Base-by-base conservation (phyloP, 805 yeast species). In the Cyberlindnera galapagoensis region DNA sequence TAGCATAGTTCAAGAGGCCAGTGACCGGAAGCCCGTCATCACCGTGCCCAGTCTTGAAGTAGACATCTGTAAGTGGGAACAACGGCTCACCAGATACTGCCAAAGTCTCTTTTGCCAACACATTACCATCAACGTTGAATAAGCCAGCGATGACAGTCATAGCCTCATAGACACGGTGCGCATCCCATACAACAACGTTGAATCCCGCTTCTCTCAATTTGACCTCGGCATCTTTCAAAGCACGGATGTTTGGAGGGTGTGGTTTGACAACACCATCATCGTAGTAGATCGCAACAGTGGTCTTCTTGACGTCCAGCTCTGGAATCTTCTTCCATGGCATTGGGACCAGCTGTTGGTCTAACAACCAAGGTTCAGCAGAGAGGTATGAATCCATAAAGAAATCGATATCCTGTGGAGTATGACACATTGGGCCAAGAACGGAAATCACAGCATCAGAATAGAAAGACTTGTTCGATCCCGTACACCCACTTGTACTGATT, bases 81-180 rank as follows among this genome's bases (percentile, higher is more conserved):
- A 77, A 55, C 21, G 88, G 88, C 53, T 84, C 90, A 26, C 90
- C 88, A 10, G 82, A 73, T 5, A 59, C 68, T 13, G 61, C 56
- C 39, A 82, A 52, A 46, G 72, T 52, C 28, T 62, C 64, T 31
- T 67, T 62, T 48, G 76, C 78, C 36, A 65, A 70, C 39, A 59
- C 54, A 51, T 80, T 81, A 30, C 90, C 90, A 54, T 84, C 94
- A 43, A 75, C 67, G 9, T 65, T 62, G 56, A 79, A 83, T 57
- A 79, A 39, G 2, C 44, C 53, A 42, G 67, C 54, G 23, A 72
- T 83, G 28, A 78, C 67, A 4, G 80, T 77, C 39, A 69, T 69
- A 15, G 80, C 80, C 44, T 71, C 67, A 30, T 73, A 52, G 3
- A 75, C 72, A 32, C 63, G 68, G 21, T 82, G 74, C 16, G 82